phyloP scores from a whole-genome alignment of 371 early-diverging fungal species.

The Entomophthora muscae region DNA sequence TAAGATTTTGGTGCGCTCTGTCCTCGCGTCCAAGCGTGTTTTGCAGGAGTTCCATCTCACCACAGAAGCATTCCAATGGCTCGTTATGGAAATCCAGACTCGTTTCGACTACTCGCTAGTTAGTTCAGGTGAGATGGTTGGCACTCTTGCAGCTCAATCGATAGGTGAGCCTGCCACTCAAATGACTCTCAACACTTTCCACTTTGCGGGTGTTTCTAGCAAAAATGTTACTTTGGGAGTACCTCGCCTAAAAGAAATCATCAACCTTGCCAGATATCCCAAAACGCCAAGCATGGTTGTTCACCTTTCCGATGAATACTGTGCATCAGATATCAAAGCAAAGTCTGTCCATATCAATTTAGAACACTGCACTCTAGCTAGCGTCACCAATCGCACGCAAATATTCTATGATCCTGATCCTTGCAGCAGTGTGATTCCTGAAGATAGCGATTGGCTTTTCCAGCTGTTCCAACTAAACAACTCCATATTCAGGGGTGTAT shows the following conservation, averaged over 20 bases:
- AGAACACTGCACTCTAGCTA: constrained; percentile 82
- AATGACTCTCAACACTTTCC: constrained; percentile 99
- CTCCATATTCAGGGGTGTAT: constrained; percentile 50
- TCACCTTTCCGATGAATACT: constrained; percentile 58
- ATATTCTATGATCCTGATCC: constrained; percentile 97
- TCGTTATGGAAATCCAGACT: constrained; percentile 81
- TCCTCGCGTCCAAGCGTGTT: constrained; percentile 65
- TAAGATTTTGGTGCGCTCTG: constrained; percentile 69
- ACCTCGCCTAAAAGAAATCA: constrained; percentile 99
- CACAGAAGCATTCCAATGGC: constrained; percentile 82
- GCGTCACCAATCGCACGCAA: constrained; percentile 70
- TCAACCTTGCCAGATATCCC: constrained; percentile 95
- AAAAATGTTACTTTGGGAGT: constrained; percentile 98
- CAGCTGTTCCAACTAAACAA: constrained; percentile 74
- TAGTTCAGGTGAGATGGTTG: constrained; percentile 98
- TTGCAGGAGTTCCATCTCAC: constrained; percentile 80
- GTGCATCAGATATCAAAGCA: constrained; percentile 61
- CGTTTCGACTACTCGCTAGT: constrained; percentile 83
- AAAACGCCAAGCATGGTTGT: constrained; percentile 93
- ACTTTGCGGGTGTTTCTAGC: constrained; percentile 96
- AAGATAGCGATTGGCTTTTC: constrained; percentile 82
- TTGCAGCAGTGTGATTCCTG: constrained; percentile 62
- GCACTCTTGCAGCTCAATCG: constrained; percentile 97
- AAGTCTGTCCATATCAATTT: constrained; percentile 81
- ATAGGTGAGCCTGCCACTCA: constrained; percentile 99